Evolutionary conservation across 2,329 filamentous ascomycete genomes (phyloP), one percentile per base, ranked within the genome.

Genomic region (Aureobasidium uvarum): DNA sequence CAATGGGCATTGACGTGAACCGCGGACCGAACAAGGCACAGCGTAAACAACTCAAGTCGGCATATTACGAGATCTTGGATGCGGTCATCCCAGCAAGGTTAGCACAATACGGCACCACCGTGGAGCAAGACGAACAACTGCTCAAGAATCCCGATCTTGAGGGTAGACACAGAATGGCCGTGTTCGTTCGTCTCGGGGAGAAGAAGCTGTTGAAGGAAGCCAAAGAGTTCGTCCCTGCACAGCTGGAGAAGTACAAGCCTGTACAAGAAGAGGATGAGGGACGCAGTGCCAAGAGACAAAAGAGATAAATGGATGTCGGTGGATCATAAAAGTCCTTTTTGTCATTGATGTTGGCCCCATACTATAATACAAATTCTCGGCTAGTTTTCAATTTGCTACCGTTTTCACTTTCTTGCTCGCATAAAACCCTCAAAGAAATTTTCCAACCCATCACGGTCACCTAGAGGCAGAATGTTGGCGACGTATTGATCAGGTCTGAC

Each of bases 401-500:
- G 1, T 50, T 50, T 3, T 50, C 46, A 6, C 50, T 20, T 55
- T 23, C 28, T 60, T 46, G 56, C 50, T 18, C 50, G n/a, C 67
- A 67, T 65, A 28, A 67, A 72, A 4, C 69, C 73, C 8, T 51
- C 71, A 66, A 76, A 76, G 51, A 76, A 74, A 2, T 56, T 64
- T 56, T 68, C 68, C 62, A 75, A 46, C 1, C 48, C 39, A 3
- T 48, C 56, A 18, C 69, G 68, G 33, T 69, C 67, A 28, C 65
- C 67, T 33, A 76, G 55, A 13, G 74, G 74, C 60, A 73, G 55
- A 10, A 76, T 71, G 62, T 70, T 72, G 66, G 70, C 72, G 45
- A 90, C 83, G 74, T 91, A 87, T 72, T 89, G 86, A 77, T 91
- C 89, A 2, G 89, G 89, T 56, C 89, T 75, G 1, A 87, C 77